Conservation (phyloP, 257 asterid genomes). For the Fraxinus cuspidata region DNA sequence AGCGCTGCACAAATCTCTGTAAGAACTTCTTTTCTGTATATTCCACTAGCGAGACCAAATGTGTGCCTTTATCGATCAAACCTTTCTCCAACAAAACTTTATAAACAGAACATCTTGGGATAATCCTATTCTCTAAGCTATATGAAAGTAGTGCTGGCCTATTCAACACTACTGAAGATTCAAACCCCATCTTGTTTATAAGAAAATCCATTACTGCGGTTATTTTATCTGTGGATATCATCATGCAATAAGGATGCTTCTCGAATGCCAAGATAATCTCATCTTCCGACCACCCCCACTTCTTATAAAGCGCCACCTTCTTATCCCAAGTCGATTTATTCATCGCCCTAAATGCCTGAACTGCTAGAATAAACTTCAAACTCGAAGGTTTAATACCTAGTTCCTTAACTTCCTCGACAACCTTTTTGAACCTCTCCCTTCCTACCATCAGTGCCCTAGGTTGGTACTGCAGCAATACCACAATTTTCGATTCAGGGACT, state of each 20-base stretch:
- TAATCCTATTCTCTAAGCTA: constrained; percentile 20
- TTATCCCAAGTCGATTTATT: constrained; percentile 20
- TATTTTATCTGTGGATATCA: constrained; percentile 28
- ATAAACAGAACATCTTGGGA: constrained; percentile 31
- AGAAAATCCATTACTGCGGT: constrained; percentile 26
- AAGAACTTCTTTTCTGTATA: constrained; percentile 15
- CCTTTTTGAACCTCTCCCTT: background rate
- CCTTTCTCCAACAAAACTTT: constrained; percentile 21
- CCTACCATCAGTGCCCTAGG: background rate
- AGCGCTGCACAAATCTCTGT: constrained; percentile 20
- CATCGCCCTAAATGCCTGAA: constrained; percentile 9
- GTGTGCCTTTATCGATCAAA: constrained; percentile 8
- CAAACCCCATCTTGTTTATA: constrained; percentile 33
- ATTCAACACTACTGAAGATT: constrained; percentile 13
- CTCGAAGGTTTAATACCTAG: background rate
- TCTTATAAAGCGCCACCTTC: constrained; percentile 23
- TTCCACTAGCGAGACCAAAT: background rate
- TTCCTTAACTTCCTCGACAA: constrained; percentile 17
- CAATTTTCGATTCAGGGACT: constrained; percentile 8
- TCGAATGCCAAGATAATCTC: constrained; percentile 23
- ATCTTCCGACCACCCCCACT: constrained; percentile 34
- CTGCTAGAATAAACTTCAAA: constrained; percentile 1
- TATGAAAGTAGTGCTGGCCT: constrained; percentile 14
- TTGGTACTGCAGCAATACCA: background rate
- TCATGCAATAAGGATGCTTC: constrained; percentile 30